Evolutionary conservation across 176 grass and related monocot species (phyloP), one percentile per base, ranked within the genome.

Genomic region (Carex kokanica): DNA sequence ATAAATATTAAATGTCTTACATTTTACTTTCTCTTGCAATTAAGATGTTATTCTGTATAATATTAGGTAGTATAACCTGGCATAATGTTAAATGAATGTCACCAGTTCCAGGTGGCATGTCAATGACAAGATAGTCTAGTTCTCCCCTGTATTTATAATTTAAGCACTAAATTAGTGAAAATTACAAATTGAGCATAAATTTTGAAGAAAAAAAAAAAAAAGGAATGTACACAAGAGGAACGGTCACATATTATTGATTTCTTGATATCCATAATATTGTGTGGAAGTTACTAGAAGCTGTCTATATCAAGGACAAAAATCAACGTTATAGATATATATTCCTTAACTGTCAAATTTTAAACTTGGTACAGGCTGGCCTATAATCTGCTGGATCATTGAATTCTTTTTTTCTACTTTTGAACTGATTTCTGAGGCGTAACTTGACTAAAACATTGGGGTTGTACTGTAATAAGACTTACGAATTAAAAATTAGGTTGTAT

Each of bases 91-190:
- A 91, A 56, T 98, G 95, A 84, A 98, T 98, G 83, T 98, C 95
- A 45, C 95, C 95, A 78, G 95, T 98, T 91, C 95, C 95, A 66
- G 95, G 95, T 82, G 95, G 95, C 95, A 98, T 94, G 84, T 98
- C 95, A 23, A 98, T 91, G 86, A 98, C 84, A 86, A 98, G 92
- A 81, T 98, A 98, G 84, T 98, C 95, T 62, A 98, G 87, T 65
- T 98, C 95, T 7, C 95, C 95, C 95, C 95, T 98, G 85, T 45
- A 55, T 68, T 67, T 84, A 78, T 51, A 88, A 88, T 87, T 1
- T 60, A 81, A 43, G n/a, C 78, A 41, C 25, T 43, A 24, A 62
- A 61, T 62, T 61, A 81, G 16, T 62, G 14, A n/a, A 43, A 20
- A 43, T 21, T 25, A 45, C 55, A 18, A 62, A 5, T 24, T 77